These are phyloP conservation scores for Agarophyton chilense DNA, from an alignment of 23 red algal species.

Conservation along the genomic window DNA sequence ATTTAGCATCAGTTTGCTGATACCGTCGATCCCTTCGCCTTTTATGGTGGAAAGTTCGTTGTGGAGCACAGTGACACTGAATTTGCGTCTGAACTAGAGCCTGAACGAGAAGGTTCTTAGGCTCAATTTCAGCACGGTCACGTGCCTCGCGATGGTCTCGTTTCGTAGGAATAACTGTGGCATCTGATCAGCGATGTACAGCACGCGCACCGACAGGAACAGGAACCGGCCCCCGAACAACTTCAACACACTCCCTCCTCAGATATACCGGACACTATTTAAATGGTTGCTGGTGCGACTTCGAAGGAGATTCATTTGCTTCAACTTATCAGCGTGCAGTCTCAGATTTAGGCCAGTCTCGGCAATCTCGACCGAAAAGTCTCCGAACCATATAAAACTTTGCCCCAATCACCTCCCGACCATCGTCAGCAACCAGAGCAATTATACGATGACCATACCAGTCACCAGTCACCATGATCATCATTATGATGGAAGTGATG, in stretches of 20 bases:
- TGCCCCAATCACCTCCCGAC: background rate
- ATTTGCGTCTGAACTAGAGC: slow-evolving; percentile 10
- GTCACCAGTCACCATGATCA: slow-evolving; percentile 34
- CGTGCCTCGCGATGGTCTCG: slow-evolving; percentile 1
- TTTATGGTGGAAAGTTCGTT: background rate
- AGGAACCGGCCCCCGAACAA: slow-evolving; percentile 38
- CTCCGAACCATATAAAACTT: background rate
- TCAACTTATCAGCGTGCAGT: background rate
- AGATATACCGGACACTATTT: slow-evolving; percentile 40
- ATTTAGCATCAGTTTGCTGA: slow-evolving; percentile 15
- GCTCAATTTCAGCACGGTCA: slow-evolving; percentile 38
- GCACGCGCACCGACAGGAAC: background rate
- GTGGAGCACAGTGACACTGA: slow-evolving; percentile 39
- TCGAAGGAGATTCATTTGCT: slow-evolving; percentile 34
- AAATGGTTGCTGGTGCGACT: slow-evolving; percentile 19
- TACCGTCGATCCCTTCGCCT: background rate
- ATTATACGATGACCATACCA: background rate
- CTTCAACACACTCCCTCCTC: background rate
- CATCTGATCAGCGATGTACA: too few species aligned
- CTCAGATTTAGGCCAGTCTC: background rate
- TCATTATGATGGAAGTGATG: background rate
- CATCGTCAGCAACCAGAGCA: background rate
- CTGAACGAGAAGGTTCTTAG: slow-evolving; percentile 32
- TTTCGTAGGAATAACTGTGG: too few species aligned
- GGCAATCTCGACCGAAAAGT: background rate